These are phyloP conservation scores for Luvunga scandens DNA, from an alignment of 345 rosid genomes.

Conservation along the genomic window DNA sequence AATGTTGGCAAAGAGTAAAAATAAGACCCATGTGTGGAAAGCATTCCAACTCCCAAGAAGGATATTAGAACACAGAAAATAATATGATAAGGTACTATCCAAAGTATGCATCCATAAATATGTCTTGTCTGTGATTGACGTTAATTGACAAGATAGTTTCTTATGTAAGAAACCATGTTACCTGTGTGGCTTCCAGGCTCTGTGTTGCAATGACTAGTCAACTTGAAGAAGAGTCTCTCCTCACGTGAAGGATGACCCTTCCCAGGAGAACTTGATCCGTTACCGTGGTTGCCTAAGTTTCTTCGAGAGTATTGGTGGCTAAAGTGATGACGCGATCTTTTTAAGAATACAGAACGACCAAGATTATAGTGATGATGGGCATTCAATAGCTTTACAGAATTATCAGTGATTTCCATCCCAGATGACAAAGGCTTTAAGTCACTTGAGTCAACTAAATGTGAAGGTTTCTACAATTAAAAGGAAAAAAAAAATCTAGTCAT, in stretches of 20 bases:
- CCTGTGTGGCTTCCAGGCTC: constrained; percentile 36
- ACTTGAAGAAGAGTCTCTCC: constrained; percentile 42
- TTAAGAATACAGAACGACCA: constrained; percentile 49
- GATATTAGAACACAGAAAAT: background rate
- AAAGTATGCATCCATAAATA: background rate
- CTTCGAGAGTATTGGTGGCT: constrained; percentile 53
- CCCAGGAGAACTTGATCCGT: constrained; percentile 49
- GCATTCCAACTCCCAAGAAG: background rate
- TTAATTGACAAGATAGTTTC: background rate
- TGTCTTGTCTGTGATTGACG: background rate
- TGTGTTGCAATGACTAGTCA: constrained; percentile 26
- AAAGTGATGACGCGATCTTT: constrained; percentile 53
- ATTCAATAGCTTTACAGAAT: constrained; percentile 32
- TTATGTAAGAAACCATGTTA: constrained; percentile 3
- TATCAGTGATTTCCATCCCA: constrained; percentile 32
- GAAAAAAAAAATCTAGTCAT: background rate
- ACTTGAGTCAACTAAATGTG: constrained; percentile 27
- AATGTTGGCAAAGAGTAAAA: background rate
- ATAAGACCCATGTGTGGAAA: too few species aligned
- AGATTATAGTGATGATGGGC: constrained; percentile 39
- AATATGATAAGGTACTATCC: background rate
- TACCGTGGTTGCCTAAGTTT: constrained; percentile 39
- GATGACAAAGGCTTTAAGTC: constrained; percentile 32
- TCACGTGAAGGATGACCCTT: constrained; percentile 29
- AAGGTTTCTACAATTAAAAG: constrained; percentile 33